Conservation (phyloP, 2,329 filamentous ascomycete genomes). For the Zasmidium cellare region DNA sequence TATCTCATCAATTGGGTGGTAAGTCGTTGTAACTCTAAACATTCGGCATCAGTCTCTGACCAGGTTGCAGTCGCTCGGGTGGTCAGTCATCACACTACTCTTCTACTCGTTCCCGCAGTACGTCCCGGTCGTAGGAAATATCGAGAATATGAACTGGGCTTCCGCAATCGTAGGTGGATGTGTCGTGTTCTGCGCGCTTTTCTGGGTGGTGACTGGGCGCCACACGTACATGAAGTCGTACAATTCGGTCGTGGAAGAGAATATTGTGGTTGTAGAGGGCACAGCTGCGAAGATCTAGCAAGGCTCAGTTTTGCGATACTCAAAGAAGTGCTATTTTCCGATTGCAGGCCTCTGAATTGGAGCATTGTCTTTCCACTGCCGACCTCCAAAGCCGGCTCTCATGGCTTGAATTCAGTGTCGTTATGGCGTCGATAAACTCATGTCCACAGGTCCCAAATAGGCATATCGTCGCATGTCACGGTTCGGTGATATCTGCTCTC, state of each 20-base stretch:
- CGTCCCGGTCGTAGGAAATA: slow-evolving; percentile 4
- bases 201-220: not conserved
- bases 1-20: not conserved
- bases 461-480: not conserved
- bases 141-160: slow-evolving; percentile 11
- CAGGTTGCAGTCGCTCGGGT: not conserved
- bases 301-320: too few relatives aligned
- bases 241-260: slow-evolving; percentile 1
- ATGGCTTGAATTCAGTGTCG: not conserved
- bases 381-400: not conserved
- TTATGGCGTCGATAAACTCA: not conserved
- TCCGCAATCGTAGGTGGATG: slow-evolving; percentile 5
- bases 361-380: not conserved
- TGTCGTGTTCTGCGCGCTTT: slow-evolving; percentile 2
- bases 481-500: too few relatives aligned
- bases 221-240: not conserved
- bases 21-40: not conserved
- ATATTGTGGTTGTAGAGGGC: not conserved
- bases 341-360: not conserved
- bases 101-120: slow-evolving; percentile 10
- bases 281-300: not conserved
- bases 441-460: not conserved
- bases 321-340: not conserved
- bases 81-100: not conserved
- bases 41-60: not conserved